Percentiles rank a stretch among this genome's conserved stretches.
Evolutionary conservation across 805 yeast species (phyloP).

Genomic region (Candida silvicultrix): DNA sequence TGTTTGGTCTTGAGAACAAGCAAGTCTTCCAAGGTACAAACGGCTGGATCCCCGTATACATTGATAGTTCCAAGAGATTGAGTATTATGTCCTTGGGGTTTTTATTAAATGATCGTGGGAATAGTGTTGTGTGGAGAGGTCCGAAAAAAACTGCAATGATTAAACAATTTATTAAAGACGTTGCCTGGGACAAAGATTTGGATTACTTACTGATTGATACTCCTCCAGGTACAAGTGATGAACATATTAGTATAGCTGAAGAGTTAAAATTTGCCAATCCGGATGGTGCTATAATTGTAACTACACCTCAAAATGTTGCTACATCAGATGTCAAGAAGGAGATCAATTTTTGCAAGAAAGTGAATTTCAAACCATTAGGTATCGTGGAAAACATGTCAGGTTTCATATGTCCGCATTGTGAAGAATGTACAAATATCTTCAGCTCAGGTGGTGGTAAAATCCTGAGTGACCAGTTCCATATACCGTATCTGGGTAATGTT

Average conservation of each 20-base stretch:
- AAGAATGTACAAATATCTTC: constrained; percentile 87
- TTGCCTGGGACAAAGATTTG: constrained; percentile 70
- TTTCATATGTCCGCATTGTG: constrained; percentile 88
- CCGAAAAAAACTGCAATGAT: constrained; percentile 98
- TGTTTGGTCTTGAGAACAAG: constrained; percentile 82
- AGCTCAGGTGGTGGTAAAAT: constrained; percentile 87
- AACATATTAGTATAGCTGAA: constrained; percentile 94
- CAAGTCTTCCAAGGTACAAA: constrained; percentile 75
- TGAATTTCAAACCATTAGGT: constrained; percentile 73
- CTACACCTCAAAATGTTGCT: constrained; percentile 93
- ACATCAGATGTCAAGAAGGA: constrained; percentile 94
- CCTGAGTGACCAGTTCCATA: constrained; percentile 53
- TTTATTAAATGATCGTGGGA: constrained; percentile 74
- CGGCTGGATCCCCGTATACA: constrained; percentile 89
- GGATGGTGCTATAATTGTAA: constrained; percentile 91
- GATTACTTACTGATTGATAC: constrained; percentile 87
- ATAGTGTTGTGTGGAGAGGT: constrained; percentile 96
- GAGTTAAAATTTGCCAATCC: constrained; percentile 66
- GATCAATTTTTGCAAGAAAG: constrained; percentile 85
- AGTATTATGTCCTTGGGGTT: constrained; percentile 87
- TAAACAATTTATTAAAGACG: constrained; percentile 85
- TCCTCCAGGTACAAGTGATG: constrained; percentile 99
- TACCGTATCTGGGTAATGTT: constrained; percentile 76
- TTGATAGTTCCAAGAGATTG: constrained; percentile 35
- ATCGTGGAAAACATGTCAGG: constrained; percentile 97